A percentile compares a stretch with the other conserved stretches of the same genome.
Evolutionary conservation across 768 basidiomycete species (phyloP).

Genomic region (Pleurotus platypus): DNA sequence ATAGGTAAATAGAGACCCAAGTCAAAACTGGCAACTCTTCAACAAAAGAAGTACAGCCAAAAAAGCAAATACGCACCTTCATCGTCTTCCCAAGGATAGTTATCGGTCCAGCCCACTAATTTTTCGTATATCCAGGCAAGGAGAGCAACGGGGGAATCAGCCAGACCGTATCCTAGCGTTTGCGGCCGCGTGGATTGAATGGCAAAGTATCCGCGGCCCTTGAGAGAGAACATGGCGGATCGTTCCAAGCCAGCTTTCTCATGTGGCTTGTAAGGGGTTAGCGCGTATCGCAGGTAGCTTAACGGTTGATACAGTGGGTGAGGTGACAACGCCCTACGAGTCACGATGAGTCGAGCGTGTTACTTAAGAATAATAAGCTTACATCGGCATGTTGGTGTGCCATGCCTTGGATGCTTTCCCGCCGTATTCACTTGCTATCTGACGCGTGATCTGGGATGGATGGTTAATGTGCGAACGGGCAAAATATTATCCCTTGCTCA

Average conservation of each 20-base stretch:
- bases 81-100: conserved; percentile 56
- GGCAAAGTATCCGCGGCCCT: conserved; percentile 32
- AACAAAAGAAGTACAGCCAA: neutral
- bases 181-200: conserved; percentile 47
- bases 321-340: conserved; percentile 15
- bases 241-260: conserved; percentile 32
- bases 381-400: conserved; percentile 41
- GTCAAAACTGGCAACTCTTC: conserved; percentile 41
- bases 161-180: conserved; percentile 49
- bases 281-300: conserved; percentile 20
- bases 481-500: neutral
- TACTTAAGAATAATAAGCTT: conserved; percentile 11
- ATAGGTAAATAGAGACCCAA: conserved; percentile 59
- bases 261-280: conserved; percentile 22
- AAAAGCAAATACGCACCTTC: conserved; percentile 31
- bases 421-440: conserved; percentile 31
- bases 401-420: conserved; percentile 38
- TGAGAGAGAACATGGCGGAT: conserved; percentile 21
- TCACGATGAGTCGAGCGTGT: neutral
- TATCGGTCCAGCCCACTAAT: conserved; percentile 43
- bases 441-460: conserved; percentile 26
- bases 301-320: conserved; percentile 20
- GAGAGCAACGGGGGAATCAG: conserved; percentile 55
- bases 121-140: conserved; percentile 56
- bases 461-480: too few relatives aligned